Evolutionary conservation across 2,329 filamentous ascomycete genomes (phyloP).

Genomic region (Verticillium tricorpus): DNA sequence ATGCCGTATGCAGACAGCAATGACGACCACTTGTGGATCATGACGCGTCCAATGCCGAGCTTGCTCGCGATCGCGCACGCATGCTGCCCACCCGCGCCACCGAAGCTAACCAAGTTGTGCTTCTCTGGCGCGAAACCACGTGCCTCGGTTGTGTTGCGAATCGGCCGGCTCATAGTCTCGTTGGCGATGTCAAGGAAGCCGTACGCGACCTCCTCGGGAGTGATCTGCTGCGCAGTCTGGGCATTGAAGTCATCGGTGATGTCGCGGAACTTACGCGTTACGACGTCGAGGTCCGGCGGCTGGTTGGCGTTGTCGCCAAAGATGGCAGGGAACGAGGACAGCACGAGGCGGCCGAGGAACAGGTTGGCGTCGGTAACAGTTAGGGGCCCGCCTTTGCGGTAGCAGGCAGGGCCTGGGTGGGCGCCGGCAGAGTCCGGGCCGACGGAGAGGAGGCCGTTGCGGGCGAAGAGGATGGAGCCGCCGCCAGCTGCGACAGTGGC

Average conservation of each 20-base stretch:
- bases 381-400: constrained; percentile 64
- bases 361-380: constrained; percentile 72
- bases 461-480: constrained; percentile 55
- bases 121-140: constrained; percentile 24
- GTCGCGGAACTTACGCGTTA: constrained; percentile 33
- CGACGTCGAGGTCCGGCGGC: constrained; percentile 35
- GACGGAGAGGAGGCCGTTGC: constrained; percentile 67
- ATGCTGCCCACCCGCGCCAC: constrained; percentile 68
- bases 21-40: constrained; percentile 37
- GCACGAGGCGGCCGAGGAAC: constrained; percentile 55
- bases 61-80: constrained; percentile 34
- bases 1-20: constrained; percentile 40
- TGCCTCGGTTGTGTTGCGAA: constrained; percentile 69
- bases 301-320: constrained; percentile 65
- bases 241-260: constrained; percentile 35
- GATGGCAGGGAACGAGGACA: constrained; percentile 66
- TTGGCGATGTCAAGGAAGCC: constrained; percentile 74
- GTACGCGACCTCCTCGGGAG: constrained; percentile 45
- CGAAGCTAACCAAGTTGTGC: constrained; percentile 41
- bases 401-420: constrained; percentile 68
- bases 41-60: constrained; percentile 32
- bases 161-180: constrained; percentile 71
- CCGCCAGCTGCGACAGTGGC: constrained; percentile 60
- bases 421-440: constrained; percentile 69
- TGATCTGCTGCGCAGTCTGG: constrained; percentile 24